Evolutionary conservation across 257 asterid genomes (phyloP).

Genomic region (Nicotiana otophora): DNA sequence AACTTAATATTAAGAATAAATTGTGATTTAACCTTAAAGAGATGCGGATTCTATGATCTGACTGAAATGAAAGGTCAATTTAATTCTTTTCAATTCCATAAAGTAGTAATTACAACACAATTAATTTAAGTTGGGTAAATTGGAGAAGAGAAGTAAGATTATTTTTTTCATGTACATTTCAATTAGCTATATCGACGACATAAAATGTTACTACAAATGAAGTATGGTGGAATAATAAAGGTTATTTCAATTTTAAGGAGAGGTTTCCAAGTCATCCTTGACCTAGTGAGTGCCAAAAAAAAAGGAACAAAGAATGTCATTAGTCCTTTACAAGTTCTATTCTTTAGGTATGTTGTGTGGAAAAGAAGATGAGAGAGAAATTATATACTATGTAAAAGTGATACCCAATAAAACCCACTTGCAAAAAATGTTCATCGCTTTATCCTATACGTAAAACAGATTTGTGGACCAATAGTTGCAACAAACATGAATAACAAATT

Average conservation of each 20-base stretch:
- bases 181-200: neutral
- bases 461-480: constrained; percentile 21
- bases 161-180: too few species aligned
- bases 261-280: too few species aligned
- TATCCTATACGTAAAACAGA: constrained; percentile 10
- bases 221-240: too few species aligned
- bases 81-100: neutral
- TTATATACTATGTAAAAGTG: neutral
- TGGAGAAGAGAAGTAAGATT: neutral
- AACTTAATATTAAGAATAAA: too few species aligned
- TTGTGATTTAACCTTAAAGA: neutral
- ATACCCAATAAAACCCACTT: constrained; percentile 18
- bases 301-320: neutral
- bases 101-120: too few species aligned
- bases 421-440: constrained; percentile 16
- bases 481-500: neutral
- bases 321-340: constrained; percentile 1
- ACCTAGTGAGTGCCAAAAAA: too few species aligned
- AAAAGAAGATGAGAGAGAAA: neutral
- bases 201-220: too few species aligned
- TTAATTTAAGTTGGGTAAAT: neutral
- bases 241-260: too few species aligned
- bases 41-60: neutral
- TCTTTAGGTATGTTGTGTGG: neutral
- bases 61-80: neutral